phyloP scores from a whole-genome alignment of 352 stramenopile species.

The Pilasporangium apinafurcum region DNA sequence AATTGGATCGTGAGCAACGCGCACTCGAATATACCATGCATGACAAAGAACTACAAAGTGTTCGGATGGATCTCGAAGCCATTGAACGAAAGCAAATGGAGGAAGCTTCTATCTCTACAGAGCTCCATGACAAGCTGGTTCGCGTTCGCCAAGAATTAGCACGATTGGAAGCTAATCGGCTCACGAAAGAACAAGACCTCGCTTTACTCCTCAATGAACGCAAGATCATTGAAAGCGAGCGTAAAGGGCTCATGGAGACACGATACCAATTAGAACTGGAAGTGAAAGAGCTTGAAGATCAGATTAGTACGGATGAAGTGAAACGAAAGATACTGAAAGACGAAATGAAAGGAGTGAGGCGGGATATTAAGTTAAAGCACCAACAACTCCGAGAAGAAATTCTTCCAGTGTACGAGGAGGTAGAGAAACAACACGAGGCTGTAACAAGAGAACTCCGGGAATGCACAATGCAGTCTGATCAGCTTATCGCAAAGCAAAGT shows the following conservation, averaged over 20 bases:
- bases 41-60: conserved; percentile 78
- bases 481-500: conserved; percentile 95
- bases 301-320: conserved; percentile 33
- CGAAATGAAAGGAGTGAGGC: conserved; percentile 44
- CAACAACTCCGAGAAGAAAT: conserved; percentile 43
- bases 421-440: conserved; percentile 73
- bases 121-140: conserved; percentile 70
- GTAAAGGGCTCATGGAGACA: conserved; percentile 69
- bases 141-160: conserved; percentile 43
- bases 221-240: conserved; percentile 57
- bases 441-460: conserved; percentile 67
- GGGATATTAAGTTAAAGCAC: conserved; percentile 45
- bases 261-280: conserved; percentile 80
- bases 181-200: conserved; percentile 43
- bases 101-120: conserved; percentile 35
- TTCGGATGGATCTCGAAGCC: conserved; percentile 49
- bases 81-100: conserved; percentile 64
- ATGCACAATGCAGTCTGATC: conserved; percentile 63
- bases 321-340: conserved; percentile 41
- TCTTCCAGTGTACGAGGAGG: conserved; percentile 40
- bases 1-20: conserved; percentile 92
- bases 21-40: conserved; percentile 97
- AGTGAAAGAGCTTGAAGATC: conserved; percentile 65
- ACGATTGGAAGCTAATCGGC: conserved; percentile 35
- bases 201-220: conserved; percentile 38